A percentile compares a stretch with the other conserved stretches of the same genome.
Conservation (phyloP, 148 eudicot genomes). For the Rhododendron vialii region DNA sequence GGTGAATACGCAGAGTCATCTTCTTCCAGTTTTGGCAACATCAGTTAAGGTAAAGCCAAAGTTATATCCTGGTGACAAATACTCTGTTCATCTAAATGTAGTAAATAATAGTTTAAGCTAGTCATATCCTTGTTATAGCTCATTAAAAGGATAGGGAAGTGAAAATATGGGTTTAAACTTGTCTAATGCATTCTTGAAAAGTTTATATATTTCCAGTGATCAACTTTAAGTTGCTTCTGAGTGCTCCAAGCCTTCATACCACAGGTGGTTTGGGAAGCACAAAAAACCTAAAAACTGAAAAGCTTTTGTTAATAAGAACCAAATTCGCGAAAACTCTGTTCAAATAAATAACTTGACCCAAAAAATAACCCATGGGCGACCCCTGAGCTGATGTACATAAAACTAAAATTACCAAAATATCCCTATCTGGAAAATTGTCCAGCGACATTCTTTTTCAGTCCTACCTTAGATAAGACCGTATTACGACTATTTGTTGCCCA, state of each 20-base stretch:
- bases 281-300: not conserved
- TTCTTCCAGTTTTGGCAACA: constrained; percentile 90
- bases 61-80: not conserved
- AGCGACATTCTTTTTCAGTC: not conserved
- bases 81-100: not conserved
- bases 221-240: not conserved
- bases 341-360: not conserved
- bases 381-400: not conserved
- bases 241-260: not conserved
- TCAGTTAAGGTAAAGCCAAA: constrained; percentile 65
- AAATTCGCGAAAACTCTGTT: not conserved
- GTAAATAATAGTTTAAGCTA: not conserved
- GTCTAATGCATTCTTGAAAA: not conserved
- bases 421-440: not conserved
- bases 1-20: constrained; percentile 83
- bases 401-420: not conserved
- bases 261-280: not conserved
- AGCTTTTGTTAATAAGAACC: not conserved
- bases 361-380: not conserved
- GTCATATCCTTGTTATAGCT: not conserved
- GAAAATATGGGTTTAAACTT: not conserved
- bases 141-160: constrained; percentile 1
- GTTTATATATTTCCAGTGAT: not conserved
- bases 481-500: not conserved
- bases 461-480: not conserved